phyloP scores from a whole-genome alignment of 1,139 yeast species.

The Blastobotrys illinoisensis region DNA sequence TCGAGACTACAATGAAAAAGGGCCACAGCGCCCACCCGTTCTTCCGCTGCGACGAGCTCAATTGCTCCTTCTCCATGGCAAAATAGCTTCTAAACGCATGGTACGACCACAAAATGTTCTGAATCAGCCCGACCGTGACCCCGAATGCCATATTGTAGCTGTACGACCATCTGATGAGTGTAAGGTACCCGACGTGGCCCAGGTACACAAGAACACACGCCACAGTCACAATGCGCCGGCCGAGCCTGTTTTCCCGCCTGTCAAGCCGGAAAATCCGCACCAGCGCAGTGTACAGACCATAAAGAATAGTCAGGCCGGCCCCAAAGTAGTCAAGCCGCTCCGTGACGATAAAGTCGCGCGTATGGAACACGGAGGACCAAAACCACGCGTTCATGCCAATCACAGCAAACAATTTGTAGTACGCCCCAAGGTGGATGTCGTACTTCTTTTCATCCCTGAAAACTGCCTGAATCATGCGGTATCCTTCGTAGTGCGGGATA shows the following conservation, averaged over 20 bases:
- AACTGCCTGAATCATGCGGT: constrained; percentile 29
- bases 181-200: constrained; percentile 61
- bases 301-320: constrained; percentile 82
- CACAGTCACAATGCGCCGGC: constrained; percentile 36
- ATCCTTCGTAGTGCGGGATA: constrained; percentile 65
- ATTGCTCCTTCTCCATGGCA: background rate
- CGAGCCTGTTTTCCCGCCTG: constrained; percentile 31
- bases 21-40: constrained; percentile 46
- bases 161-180: constrained; percentile 73
- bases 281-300: constrained; percentile 66
- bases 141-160: constrained; percentile 93
- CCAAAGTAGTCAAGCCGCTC: constrained; percentile 87
- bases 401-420: constrained; percentile 44
- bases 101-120: constrained; percentile 51
- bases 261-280: constrained; percentile 57
- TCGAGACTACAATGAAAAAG: constrained; percentile 43
- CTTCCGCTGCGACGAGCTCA: background rate
- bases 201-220: constrained; percentile 48
- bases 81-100: constrained; percentile 28
- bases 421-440: constrained; percentile 33
- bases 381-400: constrained; percentile 86
- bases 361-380: constrained; percentile 78
- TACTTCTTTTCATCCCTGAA: constrained; percentile 18
- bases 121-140: constrained; percentile 67
- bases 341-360: constrained; percentile 72